Conservation (phyloP, 2,329 filamentous ascomycete species). For the Blastomyces silverae region DNA sequence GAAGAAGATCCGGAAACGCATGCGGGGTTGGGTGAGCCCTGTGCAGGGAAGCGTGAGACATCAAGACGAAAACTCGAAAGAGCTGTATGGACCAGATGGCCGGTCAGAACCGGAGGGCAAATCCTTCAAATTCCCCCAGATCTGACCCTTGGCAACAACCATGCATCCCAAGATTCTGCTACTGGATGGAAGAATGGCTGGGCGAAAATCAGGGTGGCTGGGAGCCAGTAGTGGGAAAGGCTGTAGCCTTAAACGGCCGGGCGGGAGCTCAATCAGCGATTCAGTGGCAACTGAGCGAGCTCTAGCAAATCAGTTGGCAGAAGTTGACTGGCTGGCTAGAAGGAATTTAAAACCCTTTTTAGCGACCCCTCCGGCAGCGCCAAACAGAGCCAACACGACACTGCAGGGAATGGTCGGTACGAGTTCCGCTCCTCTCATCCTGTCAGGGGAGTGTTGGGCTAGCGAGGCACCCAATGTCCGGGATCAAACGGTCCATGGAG, state of each 20-base stretch:
- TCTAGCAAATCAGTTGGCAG: not conserved
- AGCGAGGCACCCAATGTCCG: slow-evolving; percentile 10
- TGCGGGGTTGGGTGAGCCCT: not conserved
- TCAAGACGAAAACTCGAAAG: not conserved
- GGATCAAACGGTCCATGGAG: slow-evolving; percentile 2
- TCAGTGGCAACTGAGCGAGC: not conserved
- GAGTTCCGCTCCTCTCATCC: not conserved
- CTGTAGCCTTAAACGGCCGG: not conserved
- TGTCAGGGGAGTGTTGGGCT: not conserved
- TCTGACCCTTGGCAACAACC: not conserved
- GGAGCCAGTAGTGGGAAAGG: slow-evolving; percentile 6
- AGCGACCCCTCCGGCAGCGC: not conserved
- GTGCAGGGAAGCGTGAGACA: not conserved
- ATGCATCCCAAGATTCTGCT: not conserved
- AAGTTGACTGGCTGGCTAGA: too few species aligned
- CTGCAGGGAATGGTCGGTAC: not conserved
- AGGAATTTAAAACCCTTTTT: too few species aligned
- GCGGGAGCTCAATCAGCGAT: not conserved
- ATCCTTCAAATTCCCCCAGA: not conserved
- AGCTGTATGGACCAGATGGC: not conserved
- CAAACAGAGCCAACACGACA: slow-evolving; percentile 4
- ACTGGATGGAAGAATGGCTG: not conserved
- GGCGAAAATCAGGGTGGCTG: not conserved
- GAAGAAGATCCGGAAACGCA: not conserved
- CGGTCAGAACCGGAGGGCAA: not conserved